A percentile compares a stretch with the other conserved stretches of the same genome.
phyloP scores from a whole-genome alignment of 2,329 filamentous ascomycete genomes.

The Hypoxylon sp. region DNA sequence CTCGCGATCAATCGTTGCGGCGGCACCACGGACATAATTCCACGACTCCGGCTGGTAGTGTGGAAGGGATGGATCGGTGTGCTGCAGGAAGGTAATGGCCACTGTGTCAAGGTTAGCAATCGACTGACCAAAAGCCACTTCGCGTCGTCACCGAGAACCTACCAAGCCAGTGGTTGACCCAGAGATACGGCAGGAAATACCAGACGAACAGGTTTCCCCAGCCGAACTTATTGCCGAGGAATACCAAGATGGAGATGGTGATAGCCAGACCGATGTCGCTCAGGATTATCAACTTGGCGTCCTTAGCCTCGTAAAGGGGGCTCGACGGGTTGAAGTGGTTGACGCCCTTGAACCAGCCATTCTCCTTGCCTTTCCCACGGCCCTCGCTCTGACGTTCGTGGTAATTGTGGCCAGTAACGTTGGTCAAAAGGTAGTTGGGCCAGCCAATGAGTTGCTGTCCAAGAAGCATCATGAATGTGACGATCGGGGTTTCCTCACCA shows the following conservation, averaged over 20 bases:
- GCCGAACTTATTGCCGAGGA: conserved; percentile 81
- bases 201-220: conserved; percentile 90
- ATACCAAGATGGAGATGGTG: conserved; percentile 70
- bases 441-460: conserved; percentile 92
- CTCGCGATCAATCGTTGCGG: conserved; percentile 95
- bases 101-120: conserved; percentile 66
- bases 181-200: conserved; percentile 95
- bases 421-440: conserved; percentile 90
- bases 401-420: conserved; percentile 96
- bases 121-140: conserved; percentile 40
- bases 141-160: conserved; percentile 59
- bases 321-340: conserved; percentile 94
- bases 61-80: conserved; percentile 93
- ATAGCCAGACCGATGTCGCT: conserved; percentile 86
- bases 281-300: conserved; percentile 86
- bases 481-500: conserved; percentile 92
- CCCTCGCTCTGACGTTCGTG: conserved; percentile 93
- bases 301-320: conserved; percentile 91
- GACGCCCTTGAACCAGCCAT: conserved; percentile 83
- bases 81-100: conserved; percentile 96
- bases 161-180: conserved; percentile 99
- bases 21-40: conserved; percentile 94
- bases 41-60: conserved; percentile 90
- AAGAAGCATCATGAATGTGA: conserved; percentile 79
- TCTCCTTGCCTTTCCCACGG: conserved; percentile 91